Percentiles rank a stretch among this genome's conserved stretches.
Conservation (phyloP, 192 early-diverging fungal genomes). For the Geosiphon pyriformis region DNA sequence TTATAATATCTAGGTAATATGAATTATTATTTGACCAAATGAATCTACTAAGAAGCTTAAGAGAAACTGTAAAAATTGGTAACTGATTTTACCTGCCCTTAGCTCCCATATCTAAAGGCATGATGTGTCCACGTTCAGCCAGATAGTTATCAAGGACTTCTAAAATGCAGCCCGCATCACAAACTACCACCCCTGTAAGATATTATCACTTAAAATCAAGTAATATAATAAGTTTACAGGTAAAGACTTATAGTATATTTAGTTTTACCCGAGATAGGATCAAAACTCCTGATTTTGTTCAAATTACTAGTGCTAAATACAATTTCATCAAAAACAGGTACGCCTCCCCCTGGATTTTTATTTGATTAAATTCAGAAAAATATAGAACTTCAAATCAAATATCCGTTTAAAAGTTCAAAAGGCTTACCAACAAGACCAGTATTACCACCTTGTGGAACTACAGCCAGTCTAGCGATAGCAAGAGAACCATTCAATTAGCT, state of each 20-base stretch:
- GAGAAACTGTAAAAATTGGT: too few species aligned
- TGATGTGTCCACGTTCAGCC: constrained; percentile 76
- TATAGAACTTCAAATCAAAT: neutral
- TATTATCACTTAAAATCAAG: too few species aligned
- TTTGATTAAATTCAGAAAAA: neutral
- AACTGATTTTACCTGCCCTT: constrained; percentile 60
- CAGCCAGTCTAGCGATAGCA: constrained; percentile 68
- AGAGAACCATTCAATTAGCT: too few species aligned
- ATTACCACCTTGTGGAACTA: constrained; percentile 98
- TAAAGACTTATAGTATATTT: neutral
- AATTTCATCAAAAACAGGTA: constrained; percentile 95
- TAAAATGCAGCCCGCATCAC: constrained; percentile 90
- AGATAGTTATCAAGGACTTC: constrained; percentile 85
- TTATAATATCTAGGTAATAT: too few species aligned
- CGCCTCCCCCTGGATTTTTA: constrained; percentile 63
- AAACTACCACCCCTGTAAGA: constrained; percentile 69
- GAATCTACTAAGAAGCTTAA: neutral
- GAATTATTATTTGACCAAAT: neutral
- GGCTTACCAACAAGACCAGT: constrained; percentile 81
- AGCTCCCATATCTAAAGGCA: constrained; percentile 90
- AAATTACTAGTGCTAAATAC: constrained; percentile 75
- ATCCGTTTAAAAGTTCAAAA: neutral
- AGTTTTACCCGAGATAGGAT: constrained; percentile 49
- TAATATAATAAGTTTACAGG: too few species aligned
- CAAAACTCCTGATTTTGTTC: constrained; percentile 72